These are phyloP conservation scores for Eimeria zaria DNA, from an alignment of 169 alveolate species.

Conservation along the genomic window DNA sequence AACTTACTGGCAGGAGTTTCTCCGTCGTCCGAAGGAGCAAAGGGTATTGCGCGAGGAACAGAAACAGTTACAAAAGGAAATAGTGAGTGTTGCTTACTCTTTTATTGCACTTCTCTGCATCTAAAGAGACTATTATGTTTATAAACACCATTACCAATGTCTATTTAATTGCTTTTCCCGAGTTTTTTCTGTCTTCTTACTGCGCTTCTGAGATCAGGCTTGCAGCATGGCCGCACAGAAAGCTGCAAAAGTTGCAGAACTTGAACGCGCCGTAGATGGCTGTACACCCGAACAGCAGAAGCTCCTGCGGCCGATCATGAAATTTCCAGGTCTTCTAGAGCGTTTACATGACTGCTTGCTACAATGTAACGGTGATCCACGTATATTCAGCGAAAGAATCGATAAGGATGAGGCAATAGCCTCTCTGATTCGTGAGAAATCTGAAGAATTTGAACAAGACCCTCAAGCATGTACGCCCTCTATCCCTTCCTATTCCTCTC, in stretches of 20 bases:
- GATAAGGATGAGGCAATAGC: neutral
- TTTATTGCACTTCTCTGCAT: neutral
- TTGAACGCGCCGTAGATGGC: slow-evolving; percentile 13
- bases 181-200: neutral
- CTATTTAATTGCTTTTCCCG: neutral
- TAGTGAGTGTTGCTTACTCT: slow-evolving; percentile 20
- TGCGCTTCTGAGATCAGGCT: slow-evolving; percentile 13
- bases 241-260: slow-evolving; percentile 18
- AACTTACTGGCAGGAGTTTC: slow-evolving; percentile 79
- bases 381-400: slow-evolving; percentile 2
- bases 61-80: slow-evolving; percentile 49
- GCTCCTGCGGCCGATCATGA: slow-evolving; percentile 12
- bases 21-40: slow-evolving; percentile 79
- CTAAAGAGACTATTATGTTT: too few relatives aligned
- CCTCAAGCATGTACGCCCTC: slow-evolving; percentile 41
- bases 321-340: slow-evolving; percentile 21
- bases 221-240: slow-evolving; percentile 4
- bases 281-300: slow-evolving; percentile 59
- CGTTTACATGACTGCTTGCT: slow-evolving; percentile 42
- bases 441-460: slow-evolving; percentile 28
- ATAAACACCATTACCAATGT: too few relatives aligned
- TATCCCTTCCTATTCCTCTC: neutral
- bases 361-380: neutral
- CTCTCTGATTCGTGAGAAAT: slow-evolving; percentile 4
- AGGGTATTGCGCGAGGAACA: slow-evolving; percentile 58